Percentiles rank a stretch among this genome's conserved stretches.
These are phyloP conservation scores for Podaxis sp. DNA, from an alignment of 768 basidiomycete species.

Conservation along the genomic window DNA sequence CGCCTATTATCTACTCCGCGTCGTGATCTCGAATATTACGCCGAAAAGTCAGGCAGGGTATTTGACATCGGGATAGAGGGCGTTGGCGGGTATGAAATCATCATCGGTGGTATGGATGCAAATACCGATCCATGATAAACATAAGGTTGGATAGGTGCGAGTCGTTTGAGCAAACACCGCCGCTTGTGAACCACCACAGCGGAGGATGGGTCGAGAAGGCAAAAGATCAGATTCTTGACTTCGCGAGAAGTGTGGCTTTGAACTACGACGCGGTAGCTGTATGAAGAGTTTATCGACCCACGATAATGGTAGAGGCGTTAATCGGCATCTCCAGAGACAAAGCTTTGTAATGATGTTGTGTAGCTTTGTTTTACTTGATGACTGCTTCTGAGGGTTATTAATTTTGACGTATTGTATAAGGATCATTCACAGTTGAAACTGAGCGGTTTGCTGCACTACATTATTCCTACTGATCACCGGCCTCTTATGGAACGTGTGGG, in stretches of 20 bases:
- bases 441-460: too few relatives aligned
- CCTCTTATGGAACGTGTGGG: too few relatives aligned
- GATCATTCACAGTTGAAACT: too few relatives aligned
- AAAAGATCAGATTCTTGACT: background rate
- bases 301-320: background rate
- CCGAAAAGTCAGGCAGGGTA: background rate
- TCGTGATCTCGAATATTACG: background rate
- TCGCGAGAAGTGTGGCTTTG: background rate
- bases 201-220: background rate
- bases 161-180: background rate
- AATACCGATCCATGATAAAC: background rate
- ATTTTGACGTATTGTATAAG: too few relatives aligned
- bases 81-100: background rate
- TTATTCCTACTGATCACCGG: too few relatives aligned
- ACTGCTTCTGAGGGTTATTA: too few relatives aligned
- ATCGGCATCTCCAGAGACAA: too few relatives aligned
- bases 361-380: too few relatives aligned
- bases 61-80: background rate
- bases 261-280: background rate
- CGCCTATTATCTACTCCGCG: background rate
- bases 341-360: too few relatives aligned
- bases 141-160: background rate
- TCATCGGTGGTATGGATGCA: conserved; percentile 8
- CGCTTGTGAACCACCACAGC: background rate
- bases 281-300: background rate